Base-by-base conservation (phyloP, 148 eudicot genomes). In the Dysphania ambrosioides region DNA sequence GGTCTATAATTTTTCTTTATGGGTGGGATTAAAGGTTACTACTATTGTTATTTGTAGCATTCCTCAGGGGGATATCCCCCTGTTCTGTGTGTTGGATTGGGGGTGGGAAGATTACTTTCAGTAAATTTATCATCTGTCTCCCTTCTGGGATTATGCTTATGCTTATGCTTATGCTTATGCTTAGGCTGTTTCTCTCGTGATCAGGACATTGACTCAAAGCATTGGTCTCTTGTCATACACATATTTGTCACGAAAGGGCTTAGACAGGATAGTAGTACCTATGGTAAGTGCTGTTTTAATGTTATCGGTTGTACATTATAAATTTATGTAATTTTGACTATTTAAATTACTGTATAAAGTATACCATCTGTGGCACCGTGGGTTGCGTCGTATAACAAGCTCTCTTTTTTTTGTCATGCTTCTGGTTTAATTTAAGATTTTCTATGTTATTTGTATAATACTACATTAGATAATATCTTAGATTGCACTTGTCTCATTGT, bases 201-300 rank as follows among this genome's bases (percentile, higher is more conserved):
- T 66, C 88, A 94, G 98, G 87, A 84, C 75, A 75, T 71, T 84
- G 70, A 91, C 96, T 63, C 97, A 87, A 80, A 94, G 98, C 83
- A 81, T 94, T 40, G 98, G 98, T 78, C 93, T 94, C 44, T 81
- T 94, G 49, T 94, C 98, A 8, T 94, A 88, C 78, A 90, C 98
- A 71, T 94, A 87, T 82, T 79, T 94, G 80, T 84, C 82, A 26
- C 88, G 83, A 83, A 82, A 87, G 35, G 86, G 92, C 66, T 81
- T 83, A 59, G 92, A 94, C 83, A 88, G 93, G 83, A 94, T 94
- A 80, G 93, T 94, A 42, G 97, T 94, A 75, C 98, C 98, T 29
- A 86, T 94, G 96, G 98, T 94, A 87, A 84, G 97, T 81, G 26
- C 27, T 81, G 36, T 15, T 68, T 21, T 29, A 23, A 51, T 57